Base-by-base conservation (phyloP, 2,329 filamentous ascomycete genomes). In the Aulographum hederae region DNA sequence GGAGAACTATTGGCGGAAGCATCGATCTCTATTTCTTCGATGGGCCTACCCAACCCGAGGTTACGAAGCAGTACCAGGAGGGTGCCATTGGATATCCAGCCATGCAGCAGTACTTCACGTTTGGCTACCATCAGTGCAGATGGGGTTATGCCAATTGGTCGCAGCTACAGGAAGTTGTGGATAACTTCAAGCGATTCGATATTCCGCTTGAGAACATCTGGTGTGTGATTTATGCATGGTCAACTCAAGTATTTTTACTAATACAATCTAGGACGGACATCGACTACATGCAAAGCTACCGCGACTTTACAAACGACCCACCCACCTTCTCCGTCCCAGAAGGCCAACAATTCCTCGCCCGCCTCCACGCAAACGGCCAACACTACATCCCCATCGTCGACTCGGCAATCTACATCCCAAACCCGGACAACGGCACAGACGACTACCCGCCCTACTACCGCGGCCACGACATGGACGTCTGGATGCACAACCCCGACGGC, bases 111-210 rank as follows among this genome's bases (percentile, higher is more conserved):
- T 89, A 89, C 54, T 86, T 71, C 62, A 71, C 74, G 0, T 70
- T 91, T 37, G 82, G 82, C 1, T 86, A 67, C 46, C 81, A 91
- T 40, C 80, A 91, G 47, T 86, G 79, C 43, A 66, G 78, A 36
- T 89, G 80, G 73, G 81, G 80, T 1, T 89, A 89, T 47, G 57
- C 64, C 25, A 81, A 79, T 43, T 82, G 76, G 70, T 66, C 68
- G 1, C 61, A 69, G 18, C 46, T 81, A 3, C 64, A 75, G 38
- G 66, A 66, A 39, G 60, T 69, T 8, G 57, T 68, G 19, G 52
- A 63, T 30, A 61, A 58, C 32, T 68, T 65, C 47, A 58, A 55
- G 35, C 56, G 53, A 14, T 69, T 68, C 35, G 52, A 59, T 18
- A 72, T 73, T 33, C 69, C 68, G 0, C 50, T 73, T 2, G 64